phyloP scores from a whole-genome alignment of 805 yeast species.

The Yarrowia phangngaensis region DNA sequence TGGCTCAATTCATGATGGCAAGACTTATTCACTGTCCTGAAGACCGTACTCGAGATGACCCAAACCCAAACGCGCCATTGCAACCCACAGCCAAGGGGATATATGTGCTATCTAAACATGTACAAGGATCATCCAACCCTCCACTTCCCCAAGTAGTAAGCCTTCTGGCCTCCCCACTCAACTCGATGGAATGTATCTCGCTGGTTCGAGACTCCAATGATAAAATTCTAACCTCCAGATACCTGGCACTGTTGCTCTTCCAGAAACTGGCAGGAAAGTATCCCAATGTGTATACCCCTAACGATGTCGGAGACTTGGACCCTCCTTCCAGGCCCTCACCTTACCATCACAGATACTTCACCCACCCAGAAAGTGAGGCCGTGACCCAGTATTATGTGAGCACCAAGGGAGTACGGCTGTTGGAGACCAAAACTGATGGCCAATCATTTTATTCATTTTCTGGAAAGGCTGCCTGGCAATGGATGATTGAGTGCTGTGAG shows the following conservation, averaged over 20 bases:
- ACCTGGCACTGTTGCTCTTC: slow-evolving; percentile 63
- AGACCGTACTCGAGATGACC: slow-evolving; percentile 57
- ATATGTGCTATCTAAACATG: slow-evolving; percentile 59
- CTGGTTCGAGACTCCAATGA: slow-evolving; percentile 67
- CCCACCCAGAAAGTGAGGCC: slow-evolving; percentile 85
- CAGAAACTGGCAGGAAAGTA: slow-evolving; percentile 55
- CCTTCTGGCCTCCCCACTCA: slow-evolving; percentile 54
- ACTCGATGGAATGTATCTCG: slow-evolving; percentile 64
- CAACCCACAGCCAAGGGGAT: slow-evolving; percentile 95
- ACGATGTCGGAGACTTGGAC: slow-evolving; percentile 50
- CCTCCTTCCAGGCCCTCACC: slow-evolving; percentile 43
- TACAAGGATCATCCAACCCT: slow-evolving; percentile 53
- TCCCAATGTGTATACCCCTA: slow-evolving; percentile 70
- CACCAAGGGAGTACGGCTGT: slow-evolving; percentile 59
- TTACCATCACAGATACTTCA: slow-evolving; percentile 68
- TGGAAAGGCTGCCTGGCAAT: slow-evolving; percentile 77
- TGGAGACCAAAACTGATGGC: slow-evolving; percentile 40
- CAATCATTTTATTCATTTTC: slow-evolving; percentile 47
- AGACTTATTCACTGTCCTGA: slow-evolving; percentile 65
- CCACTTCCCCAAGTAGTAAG: slow-evolving; percentile 42
- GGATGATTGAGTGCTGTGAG: slow-evolving; percentile 89
- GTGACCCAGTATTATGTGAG: slow-evolving; percentile 76
- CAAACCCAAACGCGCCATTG: slow-evolving; percentile 46
- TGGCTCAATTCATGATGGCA: slow-evolving; percentile 29
- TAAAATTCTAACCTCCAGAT: slow-evolving; percentile 56